Percentiles rank a stretch among this genome's conserved stretches.
Conservation (phyloP, 805 yeast genomes). For the Suhomyces prunicola region DNA sequence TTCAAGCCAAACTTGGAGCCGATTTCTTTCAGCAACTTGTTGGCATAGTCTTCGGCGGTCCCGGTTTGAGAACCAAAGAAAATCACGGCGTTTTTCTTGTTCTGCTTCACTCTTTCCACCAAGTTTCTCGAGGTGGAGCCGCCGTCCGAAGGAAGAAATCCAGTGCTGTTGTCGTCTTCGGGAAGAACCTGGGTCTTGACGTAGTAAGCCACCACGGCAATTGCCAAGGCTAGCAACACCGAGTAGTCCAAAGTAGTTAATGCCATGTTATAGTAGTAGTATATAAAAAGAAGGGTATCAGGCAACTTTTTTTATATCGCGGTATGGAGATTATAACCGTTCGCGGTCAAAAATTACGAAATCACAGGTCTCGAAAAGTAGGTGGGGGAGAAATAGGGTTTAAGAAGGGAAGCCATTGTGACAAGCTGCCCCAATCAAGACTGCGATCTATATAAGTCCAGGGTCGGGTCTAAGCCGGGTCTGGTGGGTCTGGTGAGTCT, state of each 20-base stretch:
- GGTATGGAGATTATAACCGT: background rate
- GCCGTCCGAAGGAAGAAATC: slow-evolving; percentile 22
- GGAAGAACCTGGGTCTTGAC: slow-evolving; percentile 55
- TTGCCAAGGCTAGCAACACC: slow-evolving; percentile 61
- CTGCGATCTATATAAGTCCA: too few relatives aligned
- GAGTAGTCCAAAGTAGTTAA: slow-evolving; percentile 71
- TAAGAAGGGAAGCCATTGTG: too few relatives aligned
- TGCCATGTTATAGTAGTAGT: slow-evolving; percentile 32
- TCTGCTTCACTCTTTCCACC: slow-evolving; percentile 52
- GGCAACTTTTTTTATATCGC: background rate
- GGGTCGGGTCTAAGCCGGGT: too few relatives aligned
- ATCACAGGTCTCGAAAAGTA: background rate
- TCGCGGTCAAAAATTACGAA: background rate
- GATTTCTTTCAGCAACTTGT: slow-evolving; percentile 85
- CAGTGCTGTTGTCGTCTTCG: slow-evolving; percentile 20
- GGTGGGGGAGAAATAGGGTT: background rate
- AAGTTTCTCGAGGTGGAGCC: slow-evolving; percentile 53
- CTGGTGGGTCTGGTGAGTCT: too few relatives aligned
- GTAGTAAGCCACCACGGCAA: slow-evolving; percentile 65
- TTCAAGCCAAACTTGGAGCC: slow-evolving; percentile 75
- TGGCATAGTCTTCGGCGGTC: slow-evolving; percentile 95
- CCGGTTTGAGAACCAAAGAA: slow-evolving; percentile 97
- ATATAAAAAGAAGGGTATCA: background rate
- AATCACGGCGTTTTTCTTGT: slow-evolving; percentile 72
- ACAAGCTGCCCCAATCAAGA: too few relatives aligned